Percentiles rank a stretch among this genome's conserved stretches.
These are phyloP conservation scores for Malassezia vespertilionis DNA, from an alignment of 1,284 basidiomycete genomes.

Conservation along the genomic window DNA sequence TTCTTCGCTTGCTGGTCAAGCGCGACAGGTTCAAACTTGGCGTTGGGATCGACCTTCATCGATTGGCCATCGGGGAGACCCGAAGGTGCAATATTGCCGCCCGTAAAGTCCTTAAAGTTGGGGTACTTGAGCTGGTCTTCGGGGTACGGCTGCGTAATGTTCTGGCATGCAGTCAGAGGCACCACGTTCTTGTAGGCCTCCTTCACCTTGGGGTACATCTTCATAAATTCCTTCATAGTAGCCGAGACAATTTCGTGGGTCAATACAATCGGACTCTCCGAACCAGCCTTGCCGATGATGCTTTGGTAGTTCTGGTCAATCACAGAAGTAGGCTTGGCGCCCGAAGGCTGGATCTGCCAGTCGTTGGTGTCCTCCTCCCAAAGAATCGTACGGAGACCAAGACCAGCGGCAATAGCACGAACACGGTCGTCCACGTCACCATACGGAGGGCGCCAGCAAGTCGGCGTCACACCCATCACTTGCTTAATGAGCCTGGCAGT, in stretches of 20 bases:
- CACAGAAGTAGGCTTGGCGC: constrained; percentile 38
- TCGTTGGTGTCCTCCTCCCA: constrained; percentile 50
- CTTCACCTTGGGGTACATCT: constrained; percentile 33
- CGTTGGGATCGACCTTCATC: constrained; percentile 17
- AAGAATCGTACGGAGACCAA: constrained; percentile 50
- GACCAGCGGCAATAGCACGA: constrained; percentile 49
- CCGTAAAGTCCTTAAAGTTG: constrained; percentile 28
- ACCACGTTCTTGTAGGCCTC: constrained; percentile 40
- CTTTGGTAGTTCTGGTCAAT: constrained; percentile 51
- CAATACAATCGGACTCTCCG: constrained; percentile 48
- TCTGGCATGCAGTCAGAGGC: constrained; percentile 41
- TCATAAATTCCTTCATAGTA: constrained; percentile 38
- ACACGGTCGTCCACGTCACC: constrained; percentile 52
- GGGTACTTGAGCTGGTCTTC: constrained; percentile 48
- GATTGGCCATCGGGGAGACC: constrained; percentile 21
- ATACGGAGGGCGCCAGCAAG: constrained; percentile 48
- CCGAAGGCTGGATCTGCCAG: constrained; percentile 47
- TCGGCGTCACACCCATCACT: constrained; percentile 50
- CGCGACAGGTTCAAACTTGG: neutral
- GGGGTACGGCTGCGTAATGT: constrained; percentile 49
- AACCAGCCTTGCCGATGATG: constrained; percentile 46
- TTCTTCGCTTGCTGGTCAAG: constrained; percentile 3
- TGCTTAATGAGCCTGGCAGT: constrained; percentile 50
- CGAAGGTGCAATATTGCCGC: constrained; percentile 28
- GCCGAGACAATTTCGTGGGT: constrained; percentile 42